Evolutionary conservation across 2,329 filamentous ascomycete species (phyloP), one percentile per base, ranked within the genome.

Genomic region (Trichoderma polysporum): DNA sequence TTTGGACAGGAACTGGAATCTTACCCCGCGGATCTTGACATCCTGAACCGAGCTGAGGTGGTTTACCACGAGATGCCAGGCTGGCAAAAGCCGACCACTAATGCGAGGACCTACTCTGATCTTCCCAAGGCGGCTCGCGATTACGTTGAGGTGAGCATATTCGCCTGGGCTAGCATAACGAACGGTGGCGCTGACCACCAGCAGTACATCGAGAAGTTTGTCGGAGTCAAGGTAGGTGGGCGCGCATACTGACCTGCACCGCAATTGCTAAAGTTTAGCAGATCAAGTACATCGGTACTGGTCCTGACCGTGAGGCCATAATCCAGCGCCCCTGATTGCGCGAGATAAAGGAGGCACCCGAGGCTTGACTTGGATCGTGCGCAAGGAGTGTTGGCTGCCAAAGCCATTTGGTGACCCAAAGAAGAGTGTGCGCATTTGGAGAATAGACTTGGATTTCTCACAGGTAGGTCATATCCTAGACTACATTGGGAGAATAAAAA

Each of bases 41-140:
- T 84, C 31, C 81, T 92, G 17, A 84, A 85, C 25, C 80, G 81
- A 61, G 83, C 87, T 64, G 85, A 90, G 73, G 87, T 91, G 19
- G 83, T 86, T 45, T 93, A 93, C 79, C 82, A 88, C 73, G 90
- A 88, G 61, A 77, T 93, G 67, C 83, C 85, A 25, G 91, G 91
- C 54, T 93, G 90, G 91, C 83, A 90, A 73, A 83, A 81, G 74
- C 80, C 85, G 39, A 93, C 87, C 0, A 87, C 86, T 8, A 83
- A 84, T 53, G 80, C 82, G 15, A 39, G 37, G 76, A 83, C 79
- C 68, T 50, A 50, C 47, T 8, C n/a, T n/a, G 47, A 50, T 50
- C 47, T 50, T 12, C 47, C 47, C 19, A 27, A 50, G 15, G 27
- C 9, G 47, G 47, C 47, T 19, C 47, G 47, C 47, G 47, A 50